These are phyloP conservation scores for Stellera chamaejasme DNA, from an alignment of 345 rosid species.

Conservation along the genomic window DNA sequence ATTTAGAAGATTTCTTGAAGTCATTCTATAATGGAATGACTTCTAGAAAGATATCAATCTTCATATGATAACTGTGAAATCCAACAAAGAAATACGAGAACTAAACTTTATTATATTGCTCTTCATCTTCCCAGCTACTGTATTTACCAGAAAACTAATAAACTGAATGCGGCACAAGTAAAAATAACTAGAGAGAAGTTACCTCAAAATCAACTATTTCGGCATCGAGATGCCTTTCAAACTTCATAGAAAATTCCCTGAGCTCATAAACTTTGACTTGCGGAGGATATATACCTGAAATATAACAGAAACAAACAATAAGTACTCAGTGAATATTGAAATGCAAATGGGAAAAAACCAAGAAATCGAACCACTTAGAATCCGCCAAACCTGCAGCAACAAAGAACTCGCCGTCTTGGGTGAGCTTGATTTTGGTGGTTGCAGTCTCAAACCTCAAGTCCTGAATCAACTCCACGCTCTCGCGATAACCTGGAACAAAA, in stretches of 20 bases:
- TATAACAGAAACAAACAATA: constrained; percentile 13
- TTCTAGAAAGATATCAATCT: too few species aligned
- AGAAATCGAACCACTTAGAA: not conserved
- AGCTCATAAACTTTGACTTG: constrained; percentile 87
- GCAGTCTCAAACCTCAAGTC: constrained; percentile 86
- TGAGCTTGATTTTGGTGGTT: constrained; percentile 61
- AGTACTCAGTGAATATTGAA: not conserved
- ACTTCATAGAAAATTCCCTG: constrained; percentile 66
- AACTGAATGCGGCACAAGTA: too few species aligned
- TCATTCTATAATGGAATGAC: too few species aligned
- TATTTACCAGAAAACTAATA: too few species aligned
- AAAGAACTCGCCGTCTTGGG: constrained; percentile 81
- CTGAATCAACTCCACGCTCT: constrained; percentile 53
- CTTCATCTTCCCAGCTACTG: too few species aligned
- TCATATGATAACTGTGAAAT: too few species aligned
- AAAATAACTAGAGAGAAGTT: not conserved
- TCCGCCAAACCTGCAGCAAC: constrained; percentile 62
- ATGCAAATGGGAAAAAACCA: constrained; percentile 1
- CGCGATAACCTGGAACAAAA: constrained; percentile 27
- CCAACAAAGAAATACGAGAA: too few species aligned
- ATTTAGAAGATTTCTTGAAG: too few species aligned
- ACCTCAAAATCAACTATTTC: constrained; percentile 95
- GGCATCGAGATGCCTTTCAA: constrained; percentile 78
- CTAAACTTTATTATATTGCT: too few species aligned
- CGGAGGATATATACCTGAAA: constrained; percentile 80